Conservation (phyloP, 352 stramenopile genomes). For the Globisporangium barbulae region DNA sequence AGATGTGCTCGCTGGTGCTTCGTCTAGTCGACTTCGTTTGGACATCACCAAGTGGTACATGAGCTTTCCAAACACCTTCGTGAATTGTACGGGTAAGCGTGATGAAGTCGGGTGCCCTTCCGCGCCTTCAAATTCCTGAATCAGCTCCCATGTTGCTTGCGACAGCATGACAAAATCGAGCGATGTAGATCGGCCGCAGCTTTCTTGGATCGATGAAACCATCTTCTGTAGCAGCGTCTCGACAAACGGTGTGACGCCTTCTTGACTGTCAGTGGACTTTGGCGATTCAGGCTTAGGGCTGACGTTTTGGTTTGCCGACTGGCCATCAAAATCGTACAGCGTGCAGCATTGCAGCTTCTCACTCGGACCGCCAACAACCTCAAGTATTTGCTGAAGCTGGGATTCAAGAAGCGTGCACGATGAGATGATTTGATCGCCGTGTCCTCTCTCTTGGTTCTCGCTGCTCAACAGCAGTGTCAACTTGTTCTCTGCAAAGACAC, state of each 20-base stretch:
- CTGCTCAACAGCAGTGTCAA: conserved; percentile 3
- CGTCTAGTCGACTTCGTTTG: conserved; percentile 31
- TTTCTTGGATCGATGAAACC: conserved; percentile 30
- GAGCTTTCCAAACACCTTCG: conserved; percentile 30
- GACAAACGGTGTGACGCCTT: conserved; percentile 13
- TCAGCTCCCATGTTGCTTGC: conserved; percentile 54
- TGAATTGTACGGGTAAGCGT: conserved; percentile 11
- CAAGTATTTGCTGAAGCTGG: conserved; percentile 31
- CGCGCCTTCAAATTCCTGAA: conserved; percentile 36
- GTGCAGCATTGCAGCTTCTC: conserved; percentile 25
- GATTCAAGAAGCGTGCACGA: conserved; percentile 30
- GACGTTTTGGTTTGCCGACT: not conserved
- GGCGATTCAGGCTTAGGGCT: not conserved
- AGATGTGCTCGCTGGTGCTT: not conserved
- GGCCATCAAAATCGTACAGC: conserved; percentile 26
- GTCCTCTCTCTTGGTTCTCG: not conserved
- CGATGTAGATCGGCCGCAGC: conserved; percentile 12
- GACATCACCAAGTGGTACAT: conserved; percentile 34
- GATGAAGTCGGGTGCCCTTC: not conserved
- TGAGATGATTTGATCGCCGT: conserved; percentile 2
- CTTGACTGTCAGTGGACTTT: not conserved
- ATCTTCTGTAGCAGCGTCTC: conserved; percentile 36
- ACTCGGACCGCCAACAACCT: conserved; percentile 30
- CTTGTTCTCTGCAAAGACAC: conserved; percentile 5
- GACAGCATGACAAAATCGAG: conserved; percentile 52